phyloP scores from a whole-genome alignment of 1,139 yeast species.

The Yamadazyma mexicana region DNA sequence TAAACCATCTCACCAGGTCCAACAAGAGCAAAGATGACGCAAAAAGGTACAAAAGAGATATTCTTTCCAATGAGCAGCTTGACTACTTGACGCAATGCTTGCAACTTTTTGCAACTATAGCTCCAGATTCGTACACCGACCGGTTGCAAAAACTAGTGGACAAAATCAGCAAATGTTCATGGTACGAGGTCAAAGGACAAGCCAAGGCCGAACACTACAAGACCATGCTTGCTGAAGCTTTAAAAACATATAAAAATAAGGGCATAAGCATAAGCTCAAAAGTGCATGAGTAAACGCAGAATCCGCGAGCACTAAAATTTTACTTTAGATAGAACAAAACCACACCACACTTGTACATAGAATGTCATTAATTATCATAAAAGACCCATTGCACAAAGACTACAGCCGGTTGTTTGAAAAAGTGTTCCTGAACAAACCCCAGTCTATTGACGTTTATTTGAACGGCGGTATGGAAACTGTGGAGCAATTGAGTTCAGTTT shows the following conservation, averaged over 20 bases:
- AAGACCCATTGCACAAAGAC: conserved; percentile 24
- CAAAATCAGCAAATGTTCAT: neutral
- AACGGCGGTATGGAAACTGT: conserved; percentile 18
- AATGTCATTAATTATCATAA: conserved; percentile 17
- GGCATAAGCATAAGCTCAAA: neutral
- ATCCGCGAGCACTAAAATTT: neutral
- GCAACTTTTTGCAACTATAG: conserved; percentile 8
- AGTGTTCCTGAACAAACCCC: conserved; percentile 13
- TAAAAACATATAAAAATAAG: neutral
- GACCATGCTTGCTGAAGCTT: neutral
- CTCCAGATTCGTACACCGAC: neutral
- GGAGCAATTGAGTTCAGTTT: conserved; percentile 23
- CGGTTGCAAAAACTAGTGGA: neutral
- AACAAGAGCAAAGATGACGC: conserved; percentile 20
- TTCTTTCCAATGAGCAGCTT: conserved; percentile 27
- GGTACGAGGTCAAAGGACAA: conserved; percentile 1
- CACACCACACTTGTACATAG: conserved; percentile 3
- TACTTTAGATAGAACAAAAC: neutral
- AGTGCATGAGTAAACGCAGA: no score
- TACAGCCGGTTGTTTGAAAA: conserved; percentile 23
- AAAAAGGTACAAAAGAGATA: conserved; percentile 10
- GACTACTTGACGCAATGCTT: conserved; percentile 15
- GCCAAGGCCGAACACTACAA: neutral
- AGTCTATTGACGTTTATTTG: conserved; percentile 27
- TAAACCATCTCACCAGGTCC: conserved; percentile 35